A percentile compares a stretch with the other conserved stretches of the same genome.
phyloP scores from a whole-genome alignment of 2,329 filamentous ascomycete species.

The Volutella citrinella region DNA sequence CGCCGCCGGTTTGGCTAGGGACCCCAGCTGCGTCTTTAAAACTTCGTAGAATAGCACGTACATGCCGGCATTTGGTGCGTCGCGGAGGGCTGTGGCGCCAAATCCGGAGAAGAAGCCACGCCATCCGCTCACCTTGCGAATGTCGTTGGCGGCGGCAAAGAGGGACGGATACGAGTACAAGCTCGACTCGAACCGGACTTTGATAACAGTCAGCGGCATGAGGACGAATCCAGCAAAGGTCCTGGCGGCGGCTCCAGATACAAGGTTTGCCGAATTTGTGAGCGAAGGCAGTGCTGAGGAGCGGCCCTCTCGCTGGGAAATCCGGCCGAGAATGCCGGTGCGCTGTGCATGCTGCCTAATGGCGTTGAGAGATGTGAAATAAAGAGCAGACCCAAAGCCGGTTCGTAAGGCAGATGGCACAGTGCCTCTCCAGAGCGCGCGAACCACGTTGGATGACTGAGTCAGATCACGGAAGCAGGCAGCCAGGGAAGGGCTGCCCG shows the following conservation, averaged over 20 bases:
- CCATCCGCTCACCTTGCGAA: slow-evolving; percentile 68
- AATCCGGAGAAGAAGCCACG: slow-evolving; percentile 91
- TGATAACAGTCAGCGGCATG: slow-evolving; percentile 95
- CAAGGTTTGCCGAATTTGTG: slow-evolving; percentile 78
- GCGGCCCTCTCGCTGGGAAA: slow-evolving; percentile 19
- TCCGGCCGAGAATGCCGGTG: slow-evolving; percentile 21
- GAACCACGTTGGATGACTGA: slow-evolving; percentile 58
- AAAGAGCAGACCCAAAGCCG: slow-evolving; percentile 87
- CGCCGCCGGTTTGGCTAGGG: slow-evolving; percentile 14
- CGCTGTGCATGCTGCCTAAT: slow-evolving; percentile 63
- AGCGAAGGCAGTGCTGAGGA: slow-evolving; percentile 80
- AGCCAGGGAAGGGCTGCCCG: slow-evolving; percentile 63
- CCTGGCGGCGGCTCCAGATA: slow-evolving; percentile 79
- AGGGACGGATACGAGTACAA: slow-evolving; percentile 82
- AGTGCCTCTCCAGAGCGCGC: slow-evolving; percentile 86
- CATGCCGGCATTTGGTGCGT: slow-evolving; percentile 94
- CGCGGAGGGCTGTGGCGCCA: slow-evolving; percentile 86
- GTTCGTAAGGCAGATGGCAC: slow-evolving; percentile 90
- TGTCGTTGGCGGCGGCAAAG: slow-evolving; percentile 68
- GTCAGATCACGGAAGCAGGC: slow-evolving; percentile 37
- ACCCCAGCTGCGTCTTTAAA: slow-evolving; percentile 61
- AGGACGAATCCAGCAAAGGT: slow-evolving; percentile 85
- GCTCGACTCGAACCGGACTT: slow-evolving; percentile 90
- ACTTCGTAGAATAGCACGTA: slow-evolving; percentile 95
- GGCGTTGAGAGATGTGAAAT: slow-evolving; percentile 85